Evolutionary conservation across 2,329 filamentous ascomycete species (phyloP).

Genomic region (Atkinsonella hypoxylon): DNA sequence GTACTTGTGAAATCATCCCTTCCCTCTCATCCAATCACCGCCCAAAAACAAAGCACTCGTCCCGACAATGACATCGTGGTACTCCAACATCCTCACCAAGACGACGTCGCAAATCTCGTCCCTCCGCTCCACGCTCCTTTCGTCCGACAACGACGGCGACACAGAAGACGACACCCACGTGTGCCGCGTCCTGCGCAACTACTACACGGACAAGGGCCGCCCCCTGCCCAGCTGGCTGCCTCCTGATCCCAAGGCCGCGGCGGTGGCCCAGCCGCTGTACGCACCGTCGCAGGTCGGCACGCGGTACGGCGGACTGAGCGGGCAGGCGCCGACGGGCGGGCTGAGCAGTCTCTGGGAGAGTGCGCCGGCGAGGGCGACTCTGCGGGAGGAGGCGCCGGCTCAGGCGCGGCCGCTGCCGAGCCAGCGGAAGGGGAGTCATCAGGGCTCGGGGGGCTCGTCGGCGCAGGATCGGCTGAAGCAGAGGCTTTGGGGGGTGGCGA

Average conservation of each 20-base stretch:
- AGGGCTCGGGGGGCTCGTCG: constrained; percentile 36
- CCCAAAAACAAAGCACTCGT: no score
- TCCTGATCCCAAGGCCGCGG: constrained; percentile 63
- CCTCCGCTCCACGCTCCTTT: constrained; percentile 57
- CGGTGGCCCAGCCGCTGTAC: constrained; percentile 41
- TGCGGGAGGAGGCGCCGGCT: constrained; percentile 19
- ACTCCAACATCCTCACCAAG: constrained; percentile 59
- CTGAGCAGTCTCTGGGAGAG: constrained; percentile 50
- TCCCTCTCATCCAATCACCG: no score
- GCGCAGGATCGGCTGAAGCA: constrained; percentile 78
- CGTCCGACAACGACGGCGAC: constrained; percentile 55
- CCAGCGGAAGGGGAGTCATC: constrained; percentile 64
- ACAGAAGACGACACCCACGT: constrained; percentile 89
- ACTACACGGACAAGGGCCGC: constrained; percentile 82
- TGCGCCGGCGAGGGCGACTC: constrained; percentile 17
- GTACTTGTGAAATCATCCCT: no score
- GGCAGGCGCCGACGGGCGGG: constrained; percentile 15
- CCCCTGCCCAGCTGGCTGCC: constrained; percentile 80
- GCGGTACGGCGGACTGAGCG: constrained; percentile 37
- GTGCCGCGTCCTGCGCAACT: constrained; percentile 80
- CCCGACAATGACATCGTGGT: constrained; percentile 71
- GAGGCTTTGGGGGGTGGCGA: constrained; percentile 54
- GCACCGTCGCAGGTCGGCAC: constrained; percentile 33
- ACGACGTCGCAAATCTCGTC: constrained; percentile 54
- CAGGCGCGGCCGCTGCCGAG: constrained; percentile 57